phyloP scores from a whole-genome alignment of 169 alveolate genomes.

The Plasmodium fragile region DNA sequence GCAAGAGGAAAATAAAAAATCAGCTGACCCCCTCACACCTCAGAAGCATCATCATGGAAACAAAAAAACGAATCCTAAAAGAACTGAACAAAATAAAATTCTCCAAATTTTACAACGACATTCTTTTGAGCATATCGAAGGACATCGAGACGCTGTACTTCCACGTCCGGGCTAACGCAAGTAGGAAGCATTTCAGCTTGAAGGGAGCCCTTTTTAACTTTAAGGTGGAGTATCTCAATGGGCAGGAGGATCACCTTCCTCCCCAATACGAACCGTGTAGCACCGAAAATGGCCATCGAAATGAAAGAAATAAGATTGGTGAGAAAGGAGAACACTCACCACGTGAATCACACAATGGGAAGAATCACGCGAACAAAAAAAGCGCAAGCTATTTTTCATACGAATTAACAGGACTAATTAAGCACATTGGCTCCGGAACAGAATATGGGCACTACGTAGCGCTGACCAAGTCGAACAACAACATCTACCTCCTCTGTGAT shows the following conservation, averaged over 20 bases:
- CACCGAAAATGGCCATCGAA: neutral
- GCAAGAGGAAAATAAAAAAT: conserved; percentile 4
- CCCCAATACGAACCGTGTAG: too few relatives aligned
- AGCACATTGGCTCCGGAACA: conserved; percentile 68
- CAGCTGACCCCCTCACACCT: neutral
- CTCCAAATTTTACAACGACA: conserved; percentile 61
- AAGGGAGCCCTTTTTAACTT: conserved; percentile 22
- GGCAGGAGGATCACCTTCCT: neutral
- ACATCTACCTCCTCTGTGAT: conserved; percentile 61
- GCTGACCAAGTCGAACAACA: conserved; percentile 54
- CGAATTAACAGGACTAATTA: conserved; percentile 66
- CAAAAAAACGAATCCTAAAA: conserved; percentile 18
- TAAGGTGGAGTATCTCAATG: conserved; percentile 15
- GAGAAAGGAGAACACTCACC: neutral
- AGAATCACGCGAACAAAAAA: neutral
- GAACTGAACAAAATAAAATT: conserved; percentile 49
- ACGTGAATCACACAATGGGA: neutral
- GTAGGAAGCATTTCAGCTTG: conserved; percentile 11
- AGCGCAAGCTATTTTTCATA: conserved; percentile 13
- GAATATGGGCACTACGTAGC: conserved; percentile 69
- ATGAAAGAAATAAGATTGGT: neutral
- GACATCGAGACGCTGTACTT: conserved; percentile 33
- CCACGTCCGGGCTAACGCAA: neutral
- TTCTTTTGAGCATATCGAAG: conserved; percentile 34
- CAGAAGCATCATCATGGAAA: conserved; percentile 37